Base-by-base conservation (phyloP, 441 rosid species). In the Pelargonium fulgidum region DNA sequence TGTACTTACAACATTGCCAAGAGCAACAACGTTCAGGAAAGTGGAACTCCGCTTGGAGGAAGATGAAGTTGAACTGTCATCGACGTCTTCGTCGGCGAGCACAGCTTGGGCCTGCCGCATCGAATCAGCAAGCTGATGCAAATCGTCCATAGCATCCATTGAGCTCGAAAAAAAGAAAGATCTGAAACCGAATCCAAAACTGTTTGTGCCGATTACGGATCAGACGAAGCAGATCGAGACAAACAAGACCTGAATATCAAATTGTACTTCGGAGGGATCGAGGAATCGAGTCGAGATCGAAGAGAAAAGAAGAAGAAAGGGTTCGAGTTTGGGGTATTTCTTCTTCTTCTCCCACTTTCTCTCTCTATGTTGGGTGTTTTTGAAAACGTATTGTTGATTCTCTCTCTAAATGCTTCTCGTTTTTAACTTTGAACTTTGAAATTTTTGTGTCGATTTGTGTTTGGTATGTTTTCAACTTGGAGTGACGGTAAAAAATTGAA, bases 111-210 rank as follows among this genome's bases (percentile, higher is more conserved):
- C 94, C 77, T 85, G 92, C 65, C 75, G 82, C 94, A 90, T 90
- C 69, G 92, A 84, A 65, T 90, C 89, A 26, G 94, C 79, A 16
- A 88, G 83, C 78, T 87, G 87, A 10, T 65, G 63, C 61, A 88
- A 72, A 73, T 88, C 96, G 58, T 90, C 92, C 83, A 87, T 90
- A 81, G 89, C 88, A 74, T 90, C 96, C 92, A 88, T 90, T 19
- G 64, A 64, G 0, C 14, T 14, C 0, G 17, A 5, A 17, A 5
- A 17, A 56, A 17, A 20, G 20, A 56, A 17, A 22, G 20, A 56
- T 56, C 24, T 6, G 16, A 44, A 13, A 50, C 29, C 52, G 62
- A 56, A 56, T 17, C 24, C 4, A 9, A 44, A 13, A 50, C 29
- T 63, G 14, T 36, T 11, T n/a, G 66, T 17, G 66, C 54, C 52